These are phyloP conservation scores for Aurantiochytrium sp. DNA, from an alignment of 108 stramenopile genomes.

Conservation along the genomic window DNA sequence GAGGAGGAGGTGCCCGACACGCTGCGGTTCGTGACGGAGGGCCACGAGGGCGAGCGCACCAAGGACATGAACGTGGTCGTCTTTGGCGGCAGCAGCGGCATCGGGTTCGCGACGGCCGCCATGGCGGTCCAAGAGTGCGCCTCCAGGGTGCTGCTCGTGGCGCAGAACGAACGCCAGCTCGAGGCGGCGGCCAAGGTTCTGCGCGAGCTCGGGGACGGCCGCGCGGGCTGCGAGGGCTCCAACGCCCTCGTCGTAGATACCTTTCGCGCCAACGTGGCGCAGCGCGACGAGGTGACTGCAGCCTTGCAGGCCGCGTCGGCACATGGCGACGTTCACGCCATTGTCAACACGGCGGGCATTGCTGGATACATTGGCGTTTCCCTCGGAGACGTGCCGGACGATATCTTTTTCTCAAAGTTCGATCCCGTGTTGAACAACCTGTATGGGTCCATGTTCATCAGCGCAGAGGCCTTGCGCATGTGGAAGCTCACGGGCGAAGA, in stretches of 20 bases:
- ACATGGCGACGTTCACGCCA: not conserved
- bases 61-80: not conserved
- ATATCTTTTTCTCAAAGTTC: not conserved
- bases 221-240: not conserved
- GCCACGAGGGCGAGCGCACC: not conserved
- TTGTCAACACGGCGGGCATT: not conserved
- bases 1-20: not conserved
- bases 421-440: not conserved
- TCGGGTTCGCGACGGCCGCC: not conserved
- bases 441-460: not conserved
- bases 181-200: not conserved
- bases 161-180: not conserved
- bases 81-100: not conserved
- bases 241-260: not conserved
- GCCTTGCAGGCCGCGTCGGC: not conserved
- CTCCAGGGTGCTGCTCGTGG: not conserved
- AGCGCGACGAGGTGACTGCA: not conserved
- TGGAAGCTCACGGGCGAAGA: not conserved
- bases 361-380: not conserved
- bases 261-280: not conserved
- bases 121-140: slow-evolving; percentile 7
- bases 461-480: not conserved
- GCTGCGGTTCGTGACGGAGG: not conserved
- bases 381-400: not conserved
- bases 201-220: not conserved